phyloP scores from a whole-genome alignment of 2,329 filamentous ascomycete genomes.

The Penicillium sp. region DNA sequence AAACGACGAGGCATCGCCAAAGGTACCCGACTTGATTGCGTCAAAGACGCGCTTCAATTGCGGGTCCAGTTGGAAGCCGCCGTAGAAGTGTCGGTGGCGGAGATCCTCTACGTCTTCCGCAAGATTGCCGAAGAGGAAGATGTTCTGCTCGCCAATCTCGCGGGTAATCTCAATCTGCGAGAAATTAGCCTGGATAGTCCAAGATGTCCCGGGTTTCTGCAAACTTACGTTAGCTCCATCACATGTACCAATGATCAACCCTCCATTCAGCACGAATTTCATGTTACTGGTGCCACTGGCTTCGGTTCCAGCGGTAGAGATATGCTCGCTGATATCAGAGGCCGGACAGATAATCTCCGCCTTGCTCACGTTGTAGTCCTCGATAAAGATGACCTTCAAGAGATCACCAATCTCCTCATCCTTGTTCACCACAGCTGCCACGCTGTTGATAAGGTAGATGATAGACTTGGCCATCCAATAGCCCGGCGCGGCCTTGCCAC shows the following conservation, averaged over 20 bases:
- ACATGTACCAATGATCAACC: conserved; percentile 95
- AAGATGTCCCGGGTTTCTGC: not conserved
- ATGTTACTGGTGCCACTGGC: conserved; percentile 92
- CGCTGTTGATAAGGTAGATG: conserved; percentile 93
- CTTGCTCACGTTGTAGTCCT: conserved; percentile 99
- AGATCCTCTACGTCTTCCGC: conserved; percentile 96
- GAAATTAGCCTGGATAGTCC: not conserved
- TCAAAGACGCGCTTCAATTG: conserved; percentile 80
- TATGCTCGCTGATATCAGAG: conserved; percentile 96
- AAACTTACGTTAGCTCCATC: conserved; percentile 89
- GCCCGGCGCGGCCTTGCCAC: conserved; percentile 94
- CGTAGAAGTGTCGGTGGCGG: conserved; percentile 85
- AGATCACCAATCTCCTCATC: conserved; percentile 90
- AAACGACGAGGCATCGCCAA: conserved; percentile 79
- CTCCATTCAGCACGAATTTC: conserved; percentile 98
- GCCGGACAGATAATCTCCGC: conserved; percentile 95
- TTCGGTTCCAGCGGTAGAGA: conserved; percentile 95
- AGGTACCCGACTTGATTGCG: conserved; percentile 75
- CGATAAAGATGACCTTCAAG: conserved; percentile 94
- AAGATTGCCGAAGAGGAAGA: conserved; percentile 96
- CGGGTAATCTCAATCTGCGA: conserved; percentile 89
- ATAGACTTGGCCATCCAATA: conserved; percentile 99
- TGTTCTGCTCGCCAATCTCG: conserved; percentile 94
- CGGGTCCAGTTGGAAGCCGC: conserved; percentile 73
- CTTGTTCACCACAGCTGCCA: conserved; percentile 86